Evolutionary conservation across 495 filamentous ascomycete species (phyloP), one percentile per base, ranked within the genome.

Genomic region (Entonaema liquescens): DNA sequence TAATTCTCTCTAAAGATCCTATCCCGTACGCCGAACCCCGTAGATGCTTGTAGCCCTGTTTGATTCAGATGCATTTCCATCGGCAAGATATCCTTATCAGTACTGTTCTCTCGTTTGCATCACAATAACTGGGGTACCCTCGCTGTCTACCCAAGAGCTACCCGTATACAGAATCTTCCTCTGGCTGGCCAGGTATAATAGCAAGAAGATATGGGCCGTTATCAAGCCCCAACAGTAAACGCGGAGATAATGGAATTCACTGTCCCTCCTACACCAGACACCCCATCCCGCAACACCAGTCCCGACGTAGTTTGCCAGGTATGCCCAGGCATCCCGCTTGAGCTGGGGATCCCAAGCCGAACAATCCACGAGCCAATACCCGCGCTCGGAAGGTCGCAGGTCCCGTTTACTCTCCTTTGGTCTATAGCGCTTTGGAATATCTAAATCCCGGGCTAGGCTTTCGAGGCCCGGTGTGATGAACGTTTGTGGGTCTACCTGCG

Each of bases 141-240:
- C 77, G 0, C 78, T 81, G 74, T 86, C 90, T 55, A 87, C 73
- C 91, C 91, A 93, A 55, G 78, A 74, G 23, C 82, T 79, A 0
- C 85, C 87, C 55, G 84, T 84, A 15, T 79, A 79, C 33, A 83
- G 79, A 17, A 91, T 79, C 59, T 82, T 80, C 19, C 88, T 79
- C 65, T 87, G 84, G 71, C 87, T 92, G 0, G 86, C 87, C 6
- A 93, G 67, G 66, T 88, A 92, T 1, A 93, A 66, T 15, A 93
- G 67, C 1, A 91, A 73, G 68, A 90, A 93, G 36, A 92, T 77
- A 70, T 93, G 87, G 33, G 82, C 79, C 1, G 85, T 84, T 4
- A 90, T 78, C 23, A 83, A 80, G 0, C 91, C 91, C 87, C 89
- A 94, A 62, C 90, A 89, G 66, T 88, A 92, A 0, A 91, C 77